Conservation (phyloP, 306 rosid species). For the Sicyos baderoa region DNA sequence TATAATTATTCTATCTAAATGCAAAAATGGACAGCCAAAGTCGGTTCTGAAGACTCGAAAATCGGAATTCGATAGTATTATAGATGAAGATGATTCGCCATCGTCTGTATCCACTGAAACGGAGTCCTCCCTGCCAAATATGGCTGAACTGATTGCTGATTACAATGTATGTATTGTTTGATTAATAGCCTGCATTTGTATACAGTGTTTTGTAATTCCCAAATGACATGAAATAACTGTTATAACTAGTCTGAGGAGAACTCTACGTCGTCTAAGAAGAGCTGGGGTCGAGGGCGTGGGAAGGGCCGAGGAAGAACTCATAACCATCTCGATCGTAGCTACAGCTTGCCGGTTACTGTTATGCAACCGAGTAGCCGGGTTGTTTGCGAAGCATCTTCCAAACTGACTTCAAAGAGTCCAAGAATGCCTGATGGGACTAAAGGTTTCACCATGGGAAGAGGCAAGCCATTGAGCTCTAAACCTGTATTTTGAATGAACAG, state of each 20-base stretch:
- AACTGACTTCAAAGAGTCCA: constrained; percentile 52
- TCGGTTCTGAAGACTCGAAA: constrained; percentile 74
- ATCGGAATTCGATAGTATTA: constrained; percentile 60
- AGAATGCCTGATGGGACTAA: constrained; percentile 97
- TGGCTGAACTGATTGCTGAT: constrained; percentile 32
- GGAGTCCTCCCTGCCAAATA: constrained; percentile 43
- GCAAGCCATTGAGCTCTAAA: constrained; percentile 47
- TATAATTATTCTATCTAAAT: not conserved
- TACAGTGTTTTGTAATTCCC: not conserved
- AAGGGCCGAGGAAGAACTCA: constrained; percentile 53
- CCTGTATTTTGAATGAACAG: constrained; percentile 18
- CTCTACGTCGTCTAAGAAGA: constrained; percentile 47
- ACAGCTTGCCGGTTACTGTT: constrained; percentile 44
- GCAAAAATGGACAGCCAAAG: constrained; percentile 46
- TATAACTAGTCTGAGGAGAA: constrained; percentile 56
- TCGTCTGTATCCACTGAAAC: constrained; percentile 40
- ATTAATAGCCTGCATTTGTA: not conserved
- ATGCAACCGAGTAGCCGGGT: constrained; percentile 34
- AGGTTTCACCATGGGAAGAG: constrained; percentile 90
- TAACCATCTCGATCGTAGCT: constrained; percentile 48
- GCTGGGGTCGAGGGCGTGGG: constrained; percentile 71
- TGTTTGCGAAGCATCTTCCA: constrained; percentile 41
- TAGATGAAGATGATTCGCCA: constrained; percentile 53
- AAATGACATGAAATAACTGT: constrained; percentile 2
- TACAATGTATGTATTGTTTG: constrained; percentile 44